Percentiles rank a stretch among this genome's conserved stretches.
phyloP scores from a whole-genome alignment of 75 land plant genomes.

The Cunninghamia lanceolata region DNA sequence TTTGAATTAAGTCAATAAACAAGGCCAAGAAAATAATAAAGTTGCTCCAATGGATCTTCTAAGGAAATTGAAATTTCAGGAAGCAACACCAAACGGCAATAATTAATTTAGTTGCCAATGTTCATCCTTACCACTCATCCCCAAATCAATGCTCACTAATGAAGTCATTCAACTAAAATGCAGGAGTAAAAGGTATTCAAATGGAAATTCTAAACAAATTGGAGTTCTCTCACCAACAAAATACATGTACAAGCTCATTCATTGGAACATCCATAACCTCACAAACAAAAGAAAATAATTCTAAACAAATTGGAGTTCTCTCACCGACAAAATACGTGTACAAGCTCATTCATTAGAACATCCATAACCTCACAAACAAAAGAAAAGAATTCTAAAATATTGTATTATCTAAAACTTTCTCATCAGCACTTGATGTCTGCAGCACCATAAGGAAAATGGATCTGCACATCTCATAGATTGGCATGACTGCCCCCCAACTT shows the following conservation, averaged over 20 bases:
- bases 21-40: slow-evolving; percentile 23
- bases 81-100: neutral
- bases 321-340: slow-evolving; percentile 30
- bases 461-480: slow-evolving; percentile 67
- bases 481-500: slow-evolving; percentile 59
- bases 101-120: neutral
- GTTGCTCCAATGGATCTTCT: neutral
- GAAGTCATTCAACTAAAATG: slow-evolving; percentile 27
- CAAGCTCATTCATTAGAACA: slow-evolving; percentile 54
- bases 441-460: slow-evolving; percentile 36
- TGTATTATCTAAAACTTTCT: slow-evolving; percentile 32
- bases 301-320: too few relatives aligned
- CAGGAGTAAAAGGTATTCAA: slow-evolving; percentile 52
- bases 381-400: slow-evolving; percentile 63
- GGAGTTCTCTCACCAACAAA: too few relatives aligned
- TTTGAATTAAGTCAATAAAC: slow-evolving; percentile 61
- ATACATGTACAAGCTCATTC: too few relatives aligned
- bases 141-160: too few relatives aligned
- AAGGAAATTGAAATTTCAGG: slow-evolving; percentile 1
- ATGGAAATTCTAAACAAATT: slow-evolving; percentile 28
- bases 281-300: too few relatives aligned
- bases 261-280: too few relatives aligned
- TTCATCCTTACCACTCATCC: neutral
- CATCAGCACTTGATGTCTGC: slow-evolving; percentile 16
- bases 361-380: slow-evolving; percentile 62